Conservation (phyloP, 176 grass and related monocot species). For the Paspalum notatum region DNA sequence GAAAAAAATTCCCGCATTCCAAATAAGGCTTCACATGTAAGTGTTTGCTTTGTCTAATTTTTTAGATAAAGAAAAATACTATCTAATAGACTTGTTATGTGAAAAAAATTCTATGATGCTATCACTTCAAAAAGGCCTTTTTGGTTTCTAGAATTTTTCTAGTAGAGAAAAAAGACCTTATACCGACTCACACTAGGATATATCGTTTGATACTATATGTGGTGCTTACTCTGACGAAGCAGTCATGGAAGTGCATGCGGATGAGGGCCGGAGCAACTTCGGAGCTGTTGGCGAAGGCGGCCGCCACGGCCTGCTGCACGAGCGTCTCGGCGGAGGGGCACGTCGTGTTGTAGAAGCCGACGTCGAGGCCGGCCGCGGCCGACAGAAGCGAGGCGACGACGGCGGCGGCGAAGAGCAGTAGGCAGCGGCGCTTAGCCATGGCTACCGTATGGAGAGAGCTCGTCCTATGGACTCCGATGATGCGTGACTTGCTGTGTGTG, state of each 20-base stretch:
- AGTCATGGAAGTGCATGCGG: constrained; percentile 9
- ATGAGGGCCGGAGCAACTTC: neutral
- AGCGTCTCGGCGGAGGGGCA: constrained; percentile 22
- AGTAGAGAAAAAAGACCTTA: too few relatives aligned
- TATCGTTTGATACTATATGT: neutral
- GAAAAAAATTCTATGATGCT: too few relatives aligned
- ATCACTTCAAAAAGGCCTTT: too few relatives aligned
- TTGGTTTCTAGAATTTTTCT: too few relatives aligned
- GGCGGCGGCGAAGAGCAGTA: neutral
- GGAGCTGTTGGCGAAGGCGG: neutral
- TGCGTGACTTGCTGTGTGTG: neutral
- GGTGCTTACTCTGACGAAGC: neutral
- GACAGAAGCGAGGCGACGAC: neutral
- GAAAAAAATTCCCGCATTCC: too few relatives aligned
- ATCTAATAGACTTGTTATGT: too few relatives aligned
- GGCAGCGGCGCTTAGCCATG: constrained; percentile 5
- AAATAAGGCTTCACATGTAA: too few relatives aligned
- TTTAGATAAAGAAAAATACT: too few relatives aligned
- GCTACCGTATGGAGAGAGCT: neutral
- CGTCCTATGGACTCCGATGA: neutral
- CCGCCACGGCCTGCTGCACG: neutral
- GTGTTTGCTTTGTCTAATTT: too few relatives aligned
- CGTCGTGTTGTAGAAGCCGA: constrained; percentile 60
- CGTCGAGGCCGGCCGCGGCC: constrained; percentile 12
- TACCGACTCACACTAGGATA: too few relatives aligned